These are phyloP conservation scores for Aureobasidium subglaciale DNA, from an alignment of 2,329 filamentous ascomycete genomes.

Conservation along the genomic window DNA sequence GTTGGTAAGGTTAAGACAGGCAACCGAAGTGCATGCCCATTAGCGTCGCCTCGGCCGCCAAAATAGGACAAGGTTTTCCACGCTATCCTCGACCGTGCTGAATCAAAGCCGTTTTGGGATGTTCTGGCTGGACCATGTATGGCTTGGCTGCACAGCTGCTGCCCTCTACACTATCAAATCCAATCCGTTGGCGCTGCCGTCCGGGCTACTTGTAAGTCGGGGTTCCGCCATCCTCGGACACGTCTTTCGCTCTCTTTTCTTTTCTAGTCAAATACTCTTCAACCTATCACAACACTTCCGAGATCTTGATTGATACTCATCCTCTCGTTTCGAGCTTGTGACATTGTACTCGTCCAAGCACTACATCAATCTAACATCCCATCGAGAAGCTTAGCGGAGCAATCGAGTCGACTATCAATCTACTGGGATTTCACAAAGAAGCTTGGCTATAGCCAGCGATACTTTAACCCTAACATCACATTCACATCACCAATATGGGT, in stretches of 20 bases:
- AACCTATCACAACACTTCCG: background rate
- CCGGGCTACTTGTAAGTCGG: background rate
- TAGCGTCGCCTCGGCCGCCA: constrained; percentile 10
- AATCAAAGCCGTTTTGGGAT: constrained; percentile 13
- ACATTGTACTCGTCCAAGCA: background rate
- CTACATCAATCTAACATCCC: background rate
- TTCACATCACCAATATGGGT: constrained; percentile 14
- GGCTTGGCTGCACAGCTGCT: constrained; percentile 7
- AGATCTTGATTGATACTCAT: constrained; percentile 7
- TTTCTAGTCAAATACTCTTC: background rate
- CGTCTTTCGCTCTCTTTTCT: background rate
- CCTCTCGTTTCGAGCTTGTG: constrained; percentile 1
- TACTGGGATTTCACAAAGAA: background rate
- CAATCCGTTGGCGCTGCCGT: constrained; percentile 8
- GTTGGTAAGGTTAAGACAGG: constrained; percentile 12
- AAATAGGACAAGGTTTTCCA: constrained; percentile 9
- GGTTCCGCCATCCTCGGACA: background rate
- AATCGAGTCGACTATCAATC: background rate
- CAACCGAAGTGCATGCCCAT: constrained; percentile 13
- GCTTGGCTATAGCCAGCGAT: constrained; percentile 13
- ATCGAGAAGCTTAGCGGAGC: background rate
- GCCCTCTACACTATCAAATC: constrained; percentile 11
- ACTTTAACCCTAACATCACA: background rate
- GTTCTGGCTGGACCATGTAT: constrained; percentile 12
- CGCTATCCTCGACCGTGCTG: constrained; percentile 10